Base-by-base conservation (phyloP, 176 grass and related monocot genomes). In the Guadua angustifolia region DNA sequence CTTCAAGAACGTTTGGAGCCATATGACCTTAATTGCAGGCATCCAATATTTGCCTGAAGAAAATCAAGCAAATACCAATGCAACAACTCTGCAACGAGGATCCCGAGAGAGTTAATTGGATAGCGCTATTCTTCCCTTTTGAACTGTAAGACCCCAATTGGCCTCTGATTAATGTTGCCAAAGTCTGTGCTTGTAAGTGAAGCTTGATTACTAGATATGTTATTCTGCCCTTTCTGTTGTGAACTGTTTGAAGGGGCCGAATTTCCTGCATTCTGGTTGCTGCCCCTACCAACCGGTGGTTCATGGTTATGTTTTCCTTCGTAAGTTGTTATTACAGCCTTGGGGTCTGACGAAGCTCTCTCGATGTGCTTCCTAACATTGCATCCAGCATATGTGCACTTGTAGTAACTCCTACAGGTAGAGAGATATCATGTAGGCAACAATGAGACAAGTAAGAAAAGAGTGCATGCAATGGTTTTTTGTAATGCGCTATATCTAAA, bases 271-370 rank as follows among this genome's bases (percentile, higher is more conserved):
- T 88, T 92, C 29, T 92, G 85, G 65, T 87, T 88, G 73, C 59
- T 82, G 29, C 82, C 87, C 56, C 91, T 87, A 81, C 91, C 89
- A 86, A 92, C 94, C 0, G 91, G 94, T 72, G 92, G 81, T 87
- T 97, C 91, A 88, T 97, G 94, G 84, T 97, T 91, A 86, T 97
- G 94, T 82, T 97, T 97, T 55, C 94, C 91, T 80, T 97, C 94
- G 66, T 97, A 97, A 39, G 91, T 91, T 53, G 94, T 97, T 83
- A 97, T 88, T 26, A 93, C 94, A 77, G 94, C 94, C 89, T 89
- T 97, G 8, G 91, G 94, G 49, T 97, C 94, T 29, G 89, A 88
- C 1, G 94, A 93, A 53, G 94, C 91, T 50, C 94, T 87, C 72
- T 97, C 94, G 21, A 97, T 97, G 81, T 97, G 94, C 79, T 97